phyloP scores from a whole-genome alignment of 805 yeast species.

The Brettanomyces nanus region DNA sequence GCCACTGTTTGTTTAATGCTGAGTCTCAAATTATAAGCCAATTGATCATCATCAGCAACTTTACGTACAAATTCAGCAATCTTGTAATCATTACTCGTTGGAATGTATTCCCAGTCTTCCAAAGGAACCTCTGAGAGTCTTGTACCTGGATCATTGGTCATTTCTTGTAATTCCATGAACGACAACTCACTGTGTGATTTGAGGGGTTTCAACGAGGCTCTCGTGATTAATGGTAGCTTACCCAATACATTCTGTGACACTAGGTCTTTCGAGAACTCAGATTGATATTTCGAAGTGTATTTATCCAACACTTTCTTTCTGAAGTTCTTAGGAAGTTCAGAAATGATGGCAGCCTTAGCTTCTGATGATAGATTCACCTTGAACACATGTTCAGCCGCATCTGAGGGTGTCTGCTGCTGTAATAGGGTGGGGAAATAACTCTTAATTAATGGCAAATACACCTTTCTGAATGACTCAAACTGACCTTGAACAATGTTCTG shows the following conservation, averaged over 20 bases:
- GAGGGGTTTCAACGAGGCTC: slow-evolving; percentile 8
- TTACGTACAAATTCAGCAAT: slow-evolving; percentile 28
- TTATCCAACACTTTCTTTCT: slow-evolving; percentile 29
- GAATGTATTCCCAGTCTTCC: slow-evolving; percentile 27
- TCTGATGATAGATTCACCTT: slow-evolving; percentile 27
- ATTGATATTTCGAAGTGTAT: slow-evolving; percentile 14
- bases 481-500: slow-evolving; percentile 79
- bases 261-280: slow-evolving; percentile 23
- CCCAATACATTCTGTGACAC: slow-evolving; percentile 21
- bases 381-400: slow-evolving; percentile 12
- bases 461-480: slow-evolving; percentile 51
- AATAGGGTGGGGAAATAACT: slow-evolving; percentile 30
- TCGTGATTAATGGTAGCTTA: slow-evolving; percentile 1
- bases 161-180: slow-evolving; percentile 20
- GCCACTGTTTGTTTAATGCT: slow-evolving; percentile 50
- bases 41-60: slow-evolving; percentile 34
- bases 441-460: slow-evolving; percentile 62
- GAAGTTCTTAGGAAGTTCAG: slow-evolving; percentile 47
- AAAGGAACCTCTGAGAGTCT: slow-evolving; percentile 20
- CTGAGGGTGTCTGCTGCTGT: slow-evolving; percentile 15
- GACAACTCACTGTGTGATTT: slow-evolving; percentile 12
- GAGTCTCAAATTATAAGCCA: slow-evolving; percentile 27
- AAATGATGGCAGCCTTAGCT: slow-evolving; percentile 30
- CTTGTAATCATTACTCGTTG: slow-evolving; percentile 16
- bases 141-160: slow-evolving; percentile 6